A percentile compares a stretch with the other conserved stretches of the same genome.
Conservation (phyloP, 208 protist genomes). For the Acanthamoeba quina region DNA sequence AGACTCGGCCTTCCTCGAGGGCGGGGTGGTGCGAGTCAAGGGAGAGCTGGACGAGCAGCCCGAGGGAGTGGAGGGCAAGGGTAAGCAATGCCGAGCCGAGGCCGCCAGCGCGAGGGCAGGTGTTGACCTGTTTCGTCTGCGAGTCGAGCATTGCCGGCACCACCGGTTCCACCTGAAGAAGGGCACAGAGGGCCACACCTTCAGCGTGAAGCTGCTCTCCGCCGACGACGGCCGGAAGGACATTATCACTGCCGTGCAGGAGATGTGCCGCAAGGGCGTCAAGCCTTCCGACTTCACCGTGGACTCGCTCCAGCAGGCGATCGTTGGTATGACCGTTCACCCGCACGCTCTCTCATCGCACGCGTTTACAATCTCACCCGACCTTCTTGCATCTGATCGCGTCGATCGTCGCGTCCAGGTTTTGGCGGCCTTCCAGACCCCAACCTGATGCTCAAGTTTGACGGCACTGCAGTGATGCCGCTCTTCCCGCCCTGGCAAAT, state of each 20-base stretch:
- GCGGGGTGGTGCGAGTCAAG: background rate
- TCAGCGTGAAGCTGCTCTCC: conserved; percentile 20
- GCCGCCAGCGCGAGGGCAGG: background rate
- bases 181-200: conserved; percentile 4
- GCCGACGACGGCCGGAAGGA: conserved; percentile 15
- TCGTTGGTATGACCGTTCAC: background rate
- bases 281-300: background rate
- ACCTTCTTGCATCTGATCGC: background rate
- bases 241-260: background rate
- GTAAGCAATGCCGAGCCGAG: background rate
- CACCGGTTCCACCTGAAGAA: conserved; percentile 29
- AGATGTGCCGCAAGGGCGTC: conserved; percentile 31
- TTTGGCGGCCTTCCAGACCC: conserved; percentile 17
- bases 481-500: conserved; percentile 22
- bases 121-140: background rate
- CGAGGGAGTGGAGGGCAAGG: background rate
- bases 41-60: background rate
- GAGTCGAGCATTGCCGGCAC: background rate
- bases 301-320: background rate
- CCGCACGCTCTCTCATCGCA: background rate
- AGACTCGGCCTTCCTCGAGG: background rate
- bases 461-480: conserved; percentile 17
- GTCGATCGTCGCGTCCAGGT: background rate
- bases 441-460: conserved; percentile 56
- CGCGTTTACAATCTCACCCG: background rate